Conservation (phyloP, 345 rosid genomes). For the Physaria fendleri region DNA sequence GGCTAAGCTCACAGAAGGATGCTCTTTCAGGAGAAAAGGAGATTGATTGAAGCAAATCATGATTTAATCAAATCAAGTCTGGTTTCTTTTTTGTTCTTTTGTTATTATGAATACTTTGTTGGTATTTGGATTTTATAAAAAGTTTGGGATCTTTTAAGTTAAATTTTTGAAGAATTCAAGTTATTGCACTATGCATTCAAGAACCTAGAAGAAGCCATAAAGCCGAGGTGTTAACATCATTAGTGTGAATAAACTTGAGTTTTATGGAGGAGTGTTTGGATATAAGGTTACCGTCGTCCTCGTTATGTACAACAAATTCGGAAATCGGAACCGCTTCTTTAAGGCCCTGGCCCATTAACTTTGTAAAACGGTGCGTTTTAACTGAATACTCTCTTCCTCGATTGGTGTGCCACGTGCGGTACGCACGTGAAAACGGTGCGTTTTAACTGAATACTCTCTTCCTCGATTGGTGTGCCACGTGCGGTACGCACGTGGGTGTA, state of each 20-base stretch:
- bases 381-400: background rate
- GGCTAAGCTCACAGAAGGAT: conserved; percentile 59
- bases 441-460: background rate
- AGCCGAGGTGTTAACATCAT: no score
- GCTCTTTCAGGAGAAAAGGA: conserved; percentile 61
- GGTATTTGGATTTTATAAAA: no score
- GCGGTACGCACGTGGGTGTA: conserved; percentile 4
- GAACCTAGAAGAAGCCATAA: no score
- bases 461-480: conserved; percentile 19
- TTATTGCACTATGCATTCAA: no score
- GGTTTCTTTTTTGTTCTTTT: no score
- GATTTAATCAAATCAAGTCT: no score
- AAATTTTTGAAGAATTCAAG: no score
- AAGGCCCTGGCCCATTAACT: background rate
- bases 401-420: conserved; percentile 15
- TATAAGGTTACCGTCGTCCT: background rate
- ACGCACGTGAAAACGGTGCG: background rate
- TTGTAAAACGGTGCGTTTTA: background rate
- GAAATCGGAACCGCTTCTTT: background rate
- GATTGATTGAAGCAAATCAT: no score
- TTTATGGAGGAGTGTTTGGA: conserved; percentile 19
- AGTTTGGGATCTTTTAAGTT: no score
- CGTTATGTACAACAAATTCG: background rate
- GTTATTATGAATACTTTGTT: no score
- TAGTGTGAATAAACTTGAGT: no score